phyloP scores from a whole-genome alignment of 2,329 filamentous ascomycete genomes.

The Botrytis sinoallii region DNA sequence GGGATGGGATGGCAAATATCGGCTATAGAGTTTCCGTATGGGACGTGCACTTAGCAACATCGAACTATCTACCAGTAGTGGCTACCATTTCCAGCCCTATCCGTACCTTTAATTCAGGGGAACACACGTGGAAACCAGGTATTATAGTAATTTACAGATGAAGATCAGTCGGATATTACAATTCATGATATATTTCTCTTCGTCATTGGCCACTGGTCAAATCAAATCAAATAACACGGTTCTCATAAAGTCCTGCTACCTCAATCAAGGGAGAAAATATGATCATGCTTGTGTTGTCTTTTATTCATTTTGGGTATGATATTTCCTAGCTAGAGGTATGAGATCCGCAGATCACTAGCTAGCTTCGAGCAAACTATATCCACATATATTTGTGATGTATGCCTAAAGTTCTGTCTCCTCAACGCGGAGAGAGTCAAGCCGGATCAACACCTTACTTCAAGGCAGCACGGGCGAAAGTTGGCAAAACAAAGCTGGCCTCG shows the following conservation, averaged over 20 bases:
- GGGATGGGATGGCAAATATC: constrained; percentile 10
- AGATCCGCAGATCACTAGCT: not conserved
- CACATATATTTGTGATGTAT: not conserved
- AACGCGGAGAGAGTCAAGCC: not conserved
- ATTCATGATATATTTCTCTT: not conserved
- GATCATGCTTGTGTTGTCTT: not conserved
- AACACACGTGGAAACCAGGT: not conserved
- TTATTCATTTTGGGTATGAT: not conserved
- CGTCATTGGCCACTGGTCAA: not conserved
- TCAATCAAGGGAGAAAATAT: not conserved
- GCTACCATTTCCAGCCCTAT: not conserved
- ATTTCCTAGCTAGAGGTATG: not conserved
- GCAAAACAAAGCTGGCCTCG: constrained; percentile 88
- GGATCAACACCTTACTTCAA: constrained; percentile 46
- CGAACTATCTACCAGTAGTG: not conserved
- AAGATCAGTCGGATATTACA: constrained; percentile 7
- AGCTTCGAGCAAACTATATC: not conserved
- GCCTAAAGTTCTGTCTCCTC: not conserved
- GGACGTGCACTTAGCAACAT: constrained; percentile 14
- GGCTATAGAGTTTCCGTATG: not conserved
- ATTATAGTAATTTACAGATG: not conserved
- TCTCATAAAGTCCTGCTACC: not conserved
- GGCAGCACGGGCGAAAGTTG: constrained; percentile 85
- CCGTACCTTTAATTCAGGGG: not conserved
- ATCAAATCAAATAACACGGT: not conserved